These are phyloP conservation scores for Plasmodium sp. DNA, from an alignment of 169 alveolate species.

Conservation along the genomic window DNA sequence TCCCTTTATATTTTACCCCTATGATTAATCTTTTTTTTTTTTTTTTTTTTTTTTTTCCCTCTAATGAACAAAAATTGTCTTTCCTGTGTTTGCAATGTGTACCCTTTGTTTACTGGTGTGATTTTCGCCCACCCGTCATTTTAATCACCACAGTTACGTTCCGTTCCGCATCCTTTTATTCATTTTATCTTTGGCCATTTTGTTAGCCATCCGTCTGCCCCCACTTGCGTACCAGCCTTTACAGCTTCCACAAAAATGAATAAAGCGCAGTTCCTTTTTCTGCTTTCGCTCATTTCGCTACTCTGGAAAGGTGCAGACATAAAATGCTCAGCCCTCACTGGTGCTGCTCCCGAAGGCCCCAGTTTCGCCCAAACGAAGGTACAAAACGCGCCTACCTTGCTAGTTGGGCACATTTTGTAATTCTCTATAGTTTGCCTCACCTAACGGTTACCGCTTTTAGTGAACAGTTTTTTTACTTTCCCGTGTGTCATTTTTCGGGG, in stretches of 20 bases:
- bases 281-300: conserved; percentile 11
- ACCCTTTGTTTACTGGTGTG: background rate
- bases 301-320: background rate
- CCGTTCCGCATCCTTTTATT: background rate
- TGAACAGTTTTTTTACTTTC: background rate
- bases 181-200: background rate
- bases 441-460: background rate
- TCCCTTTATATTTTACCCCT: background rate
- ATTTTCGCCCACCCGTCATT: background rate
- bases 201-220: background rate
- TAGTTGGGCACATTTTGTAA: background rate
- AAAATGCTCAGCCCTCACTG: background rate
- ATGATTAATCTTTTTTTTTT: background rate
- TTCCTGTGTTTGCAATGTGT: background rate
- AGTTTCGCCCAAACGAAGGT: conserved; percentile 33
- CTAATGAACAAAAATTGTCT: background rate
- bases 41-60: conserved; percentile 6
- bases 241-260: conserved; percentile 13
- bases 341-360: background rate
- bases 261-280: background rate
- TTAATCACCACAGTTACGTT: background rate
- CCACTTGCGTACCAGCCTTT: background rate
- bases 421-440: background rate
- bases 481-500: background rate
- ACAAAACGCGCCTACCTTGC: background rate